Evolutionary conservation across 1,139 yeast species (phyloP), one percentile per base, ranked within the genome.

Genomic region (Pichia sp.): DNA sequence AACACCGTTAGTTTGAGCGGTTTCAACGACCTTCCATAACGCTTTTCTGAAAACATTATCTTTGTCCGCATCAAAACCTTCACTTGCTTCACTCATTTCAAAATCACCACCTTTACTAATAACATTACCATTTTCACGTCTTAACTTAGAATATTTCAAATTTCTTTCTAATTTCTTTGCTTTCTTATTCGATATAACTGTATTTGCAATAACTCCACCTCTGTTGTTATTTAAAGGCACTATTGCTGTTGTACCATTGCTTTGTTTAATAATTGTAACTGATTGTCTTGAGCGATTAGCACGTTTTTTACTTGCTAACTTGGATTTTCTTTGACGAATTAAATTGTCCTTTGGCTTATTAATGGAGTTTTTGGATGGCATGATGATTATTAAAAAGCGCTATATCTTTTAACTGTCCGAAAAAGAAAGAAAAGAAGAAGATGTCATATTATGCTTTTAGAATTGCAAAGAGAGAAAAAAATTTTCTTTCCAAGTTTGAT

Each of bases 91-190:
- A 22, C 75, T 84, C 45, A 74, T 67, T 40, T 80, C 85, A 12
- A 12, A n/a, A n/a, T n/a, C 36, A 26, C 29, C 25, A 27, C 16
- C 22, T 20, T 27, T 30, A 23, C 40, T 58, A 70, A 51, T 72
- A 78, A 46, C 64, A 16, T 29, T 66, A 53, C 71, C 65, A 30
- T 74, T 63, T 56, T 71, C 70, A 44, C 69, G 68, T 72, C 87
- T 77, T 53, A 73, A 74, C 50, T 75, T 77, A 32, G 79, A 74
- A 63, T 87, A 86, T 62, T 80, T 82, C 62, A 79, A 73, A 63
- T 85, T 86, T 73, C 96, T 80, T 56, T 81, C 87, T 57, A 86
- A 75, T 70, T 89, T 89, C 71, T 82, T 78, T 42, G 87, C 82
- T 68, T 86, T 81, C 70, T 89, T 89, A 59, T 82, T 86, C 34